Conservation (phyloP, 164 flowering plant species). For the Cinnamomum chago region DNA sequence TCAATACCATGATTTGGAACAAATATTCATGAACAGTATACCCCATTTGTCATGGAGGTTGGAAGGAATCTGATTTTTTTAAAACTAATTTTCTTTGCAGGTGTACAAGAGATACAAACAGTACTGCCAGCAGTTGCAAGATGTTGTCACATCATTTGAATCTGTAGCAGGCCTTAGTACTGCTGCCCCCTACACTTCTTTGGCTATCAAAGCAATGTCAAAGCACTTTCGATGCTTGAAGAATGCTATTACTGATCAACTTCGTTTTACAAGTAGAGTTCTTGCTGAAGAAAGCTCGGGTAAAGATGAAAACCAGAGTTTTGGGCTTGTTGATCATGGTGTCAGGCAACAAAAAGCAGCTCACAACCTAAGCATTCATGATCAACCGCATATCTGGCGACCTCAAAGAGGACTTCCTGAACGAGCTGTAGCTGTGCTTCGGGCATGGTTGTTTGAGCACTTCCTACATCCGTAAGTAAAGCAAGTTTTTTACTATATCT, state of each 20-base stretch:
- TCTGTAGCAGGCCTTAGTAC: conserved; percentile 72
- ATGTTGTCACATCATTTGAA: conserved; percentile 72
- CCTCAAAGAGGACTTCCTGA: conserved; percentile 94
- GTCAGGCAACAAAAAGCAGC: conserved; percentile 31
- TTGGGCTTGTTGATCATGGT: conserved; percentile 26
- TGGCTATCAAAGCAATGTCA: conserved; percentile 63
- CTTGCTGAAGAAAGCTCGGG: conserved; percentile 23
- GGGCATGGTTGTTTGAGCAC: conserved; percentile 86
- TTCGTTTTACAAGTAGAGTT: conserved; percentile 39
- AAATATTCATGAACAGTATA: not conserved
- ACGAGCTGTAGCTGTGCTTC: conserved; percentile 73
- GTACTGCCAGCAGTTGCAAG: conserved; percentile 73
- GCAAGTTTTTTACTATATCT: not conserved
- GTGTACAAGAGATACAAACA: conserved; percentile 74
- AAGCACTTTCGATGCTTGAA: conserved; percentile 68
- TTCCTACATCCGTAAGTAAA: conserved; percentile 84
- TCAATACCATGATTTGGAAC: not conserved
- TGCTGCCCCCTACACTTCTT: conserved; percentile 67
- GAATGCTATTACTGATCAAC: conserved; percentile 63
- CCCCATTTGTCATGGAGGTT: not conserved
- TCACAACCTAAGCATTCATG: conserved; percentile 36
- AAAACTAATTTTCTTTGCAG: conserved; percentile 20
- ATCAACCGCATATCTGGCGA: conserved; percentile 69
- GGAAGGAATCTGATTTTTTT: not conserved
- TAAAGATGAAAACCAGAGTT: conserved; percentile 29